Evolutionary conservation across 106 monocot genomes (phyloP).

Genomic region (Vanilla planifolia): DNA sequence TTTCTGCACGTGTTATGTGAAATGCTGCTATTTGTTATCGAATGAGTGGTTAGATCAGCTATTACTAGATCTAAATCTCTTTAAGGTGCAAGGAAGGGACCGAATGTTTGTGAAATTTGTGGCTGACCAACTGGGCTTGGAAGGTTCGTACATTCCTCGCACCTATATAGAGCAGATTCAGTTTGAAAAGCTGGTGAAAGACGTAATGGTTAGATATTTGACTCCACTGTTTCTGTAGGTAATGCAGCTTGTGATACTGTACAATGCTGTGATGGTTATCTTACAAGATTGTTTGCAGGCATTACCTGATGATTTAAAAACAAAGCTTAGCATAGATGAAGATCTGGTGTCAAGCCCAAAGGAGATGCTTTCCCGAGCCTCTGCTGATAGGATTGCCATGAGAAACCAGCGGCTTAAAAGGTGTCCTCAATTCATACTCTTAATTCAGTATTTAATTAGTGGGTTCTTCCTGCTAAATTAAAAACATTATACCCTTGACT

Average conservation of each 20-base stretch:
- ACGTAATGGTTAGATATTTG: slow-evolving; percentile 32
- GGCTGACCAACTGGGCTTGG: slow-evolving; percentile 61
- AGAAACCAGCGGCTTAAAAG: slow-evolving; percentile 50
- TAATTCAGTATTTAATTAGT: too few relatives aligned
- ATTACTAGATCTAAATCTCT: background rate
- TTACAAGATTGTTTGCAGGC: slow-evolving; percentile 29
- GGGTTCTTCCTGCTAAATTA: too few relatives aligned
- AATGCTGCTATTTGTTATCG: too few relatives aligned
- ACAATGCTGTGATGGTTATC: too few relatives aligned
- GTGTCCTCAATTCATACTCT: too few relatives aligned
- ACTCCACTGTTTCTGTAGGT: background rate
- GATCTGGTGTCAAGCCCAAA: slow-evolving; percentile 41
- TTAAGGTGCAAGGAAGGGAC: slow-evolving; percentile 84
- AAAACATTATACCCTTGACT: too few relatives aligned
- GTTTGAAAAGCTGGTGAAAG: slow-evolving; percentile 79
- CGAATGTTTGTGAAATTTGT: slow-evolving; percentile 36
- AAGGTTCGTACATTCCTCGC: slow-evolving; percentile 66
- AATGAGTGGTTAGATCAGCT: too few relatives aligned
- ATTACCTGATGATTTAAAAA: slow-evolving; percentile 75
- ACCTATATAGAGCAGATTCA: slow-evolving; percentile 89
- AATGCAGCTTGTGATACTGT: too few relatives aligned
- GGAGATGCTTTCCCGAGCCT: slow-evolving; percentile 48
- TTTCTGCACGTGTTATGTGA: too few relatives aligned
- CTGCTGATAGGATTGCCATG: slow-evolving; percentile 49
- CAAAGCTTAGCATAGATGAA: slow-evolving; percentile 53